Base-by-base conservation (phyloP, 1,284 basidiomycete species). In the Amylostereum areolatum region DNA sequence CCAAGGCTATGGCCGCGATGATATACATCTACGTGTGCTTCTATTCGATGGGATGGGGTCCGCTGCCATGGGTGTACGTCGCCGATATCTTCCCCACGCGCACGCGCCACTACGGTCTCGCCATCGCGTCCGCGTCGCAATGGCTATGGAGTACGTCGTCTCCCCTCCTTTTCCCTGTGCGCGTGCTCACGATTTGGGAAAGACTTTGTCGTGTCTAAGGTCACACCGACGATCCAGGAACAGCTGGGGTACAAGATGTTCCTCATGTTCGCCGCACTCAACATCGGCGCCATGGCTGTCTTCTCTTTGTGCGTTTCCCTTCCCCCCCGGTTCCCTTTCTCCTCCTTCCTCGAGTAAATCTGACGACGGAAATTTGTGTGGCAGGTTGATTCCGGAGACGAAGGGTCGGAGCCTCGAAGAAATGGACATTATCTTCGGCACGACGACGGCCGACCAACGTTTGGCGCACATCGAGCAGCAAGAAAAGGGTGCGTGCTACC, bases 81-180 rank as follows among this genome's bases (percentile, higher is more conserved):
- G 72, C 85, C 10, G 89, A 92, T 64, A 89, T 92, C 61, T 92
- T 92, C 77, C 86, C 84, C 29, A 92, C 87, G 35, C 70, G 86
- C 41, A 90, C 88, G 8, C 73, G 89, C 50, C 84, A 89, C 60
- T 89, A 84, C 58, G 89, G 89, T 45, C 70, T 91, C 40, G 79
- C 84, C 1, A 67, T 80, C 2, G 89, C 83, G 1, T 81, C 82
- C 45, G 77, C 78, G 8, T 77, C 84, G 1, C 89, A 90, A 55
- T 92, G 89, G 87, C 67, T 90, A 3, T 91, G 79, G 77, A 91
- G 83, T 84, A 53, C 50, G 79, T 73, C 31, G 35, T 28, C 24
- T 48, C n/a, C 12, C 29, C 43, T 48, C n/a, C 40, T 25, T n/a
- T 6, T 29, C 30, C 35, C n/a, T 28, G 18, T 34, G 27, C n/a